These are phyloP conservation scores for Manihot esculenta DNA, from an alignment of 441 rosid species.

Conservation along the genomic window DNA sequence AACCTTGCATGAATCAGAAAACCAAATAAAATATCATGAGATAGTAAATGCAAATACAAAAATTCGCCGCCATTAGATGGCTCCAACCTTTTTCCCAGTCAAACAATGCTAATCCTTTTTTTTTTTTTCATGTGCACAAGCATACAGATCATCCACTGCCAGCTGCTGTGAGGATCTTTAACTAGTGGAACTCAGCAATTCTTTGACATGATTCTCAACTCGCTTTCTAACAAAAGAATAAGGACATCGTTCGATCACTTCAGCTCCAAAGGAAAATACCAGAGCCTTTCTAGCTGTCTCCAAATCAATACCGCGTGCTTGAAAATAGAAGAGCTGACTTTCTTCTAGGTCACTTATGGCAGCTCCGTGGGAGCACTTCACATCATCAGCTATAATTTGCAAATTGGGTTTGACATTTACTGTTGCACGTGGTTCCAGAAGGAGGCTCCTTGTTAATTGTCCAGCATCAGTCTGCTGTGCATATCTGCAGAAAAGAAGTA, in stretches of 20 bases:
- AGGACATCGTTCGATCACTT: constrained; percentile 61
- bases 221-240: constrained; percentile 41
- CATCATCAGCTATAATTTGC: constrained; percentile 83
- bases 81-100: background rate
- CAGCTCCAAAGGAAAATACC: constrained; percentile 75
- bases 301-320: constrained; percentile 74
- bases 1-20: background rate
- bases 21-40: background rate
- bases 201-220: constrained; percentile 54
- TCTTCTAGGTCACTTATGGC: constrained; percentile 92
- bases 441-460: constrained; percentile 78
- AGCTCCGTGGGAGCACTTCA: constrained; percentile 95
- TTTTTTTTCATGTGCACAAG: background rate
- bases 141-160: background rate
- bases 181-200: constrained; percentile 45
- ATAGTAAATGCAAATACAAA: constrained; percentile 5
- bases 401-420: constrained; percentile 91
- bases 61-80: background rate
- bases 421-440: constrained; percentile 78
- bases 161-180: background rate
- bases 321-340: constrained; percentile 82
- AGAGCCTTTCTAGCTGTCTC: constrained; percentile 82
- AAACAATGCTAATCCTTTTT: background rate
- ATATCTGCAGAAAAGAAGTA: constrained; percentile 37
- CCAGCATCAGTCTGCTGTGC: constrained; percentile 93